A percentile compares a stretch with the other conserved stretches of the same genome.
These are phyloP conservation scores for Isatis tinctoria DNA, from an alignment of 345 rosid genomes.

Conservation along the genomic window DNA sequence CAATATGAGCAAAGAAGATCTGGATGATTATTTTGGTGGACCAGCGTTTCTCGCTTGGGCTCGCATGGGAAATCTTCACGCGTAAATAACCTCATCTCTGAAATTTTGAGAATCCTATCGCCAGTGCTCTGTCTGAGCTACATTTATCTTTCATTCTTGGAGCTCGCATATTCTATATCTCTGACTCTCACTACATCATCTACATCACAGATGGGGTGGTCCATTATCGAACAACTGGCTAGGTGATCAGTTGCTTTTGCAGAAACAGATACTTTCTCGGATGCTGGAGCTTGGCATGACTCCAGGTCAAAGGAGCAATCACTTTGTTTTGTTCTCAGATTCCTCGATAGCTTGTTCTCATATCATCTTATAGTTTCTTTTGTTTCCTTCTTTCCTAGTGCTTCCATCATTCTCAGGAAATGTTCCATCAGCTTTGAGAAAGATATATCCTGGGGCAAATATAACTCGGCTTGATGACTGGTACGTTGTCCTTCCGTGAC, in stretches of 20 bases:
- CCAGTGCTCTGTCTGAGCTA: conserved; percentile 1
- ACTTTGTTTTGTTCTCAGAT: not conserved
- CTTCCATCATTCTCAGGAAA: conserved; percentile 97
- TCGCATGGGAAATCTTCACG: conserved; percentile 98
- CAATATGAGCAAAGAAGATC: conserved; percentile 59
- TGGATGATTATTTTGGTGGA: conserved; percentile 88
- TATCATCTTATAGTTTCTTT: not conserved
- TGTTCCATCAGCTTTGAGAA: conserved; percentile 85
- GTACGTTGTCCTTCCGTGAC: conserved; percentile 35
- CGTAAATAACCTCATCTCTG: conserved; percentile 40
- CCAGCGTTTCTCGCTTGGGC: conserved; percentile 99
- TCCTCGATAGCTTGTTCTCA: conserved; percentile 1
- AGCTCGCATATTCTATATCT: not conserved
- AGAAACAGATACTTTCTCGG: conserved; percentile 72
- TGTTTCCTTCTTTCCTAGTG: conserved; percentile 43
- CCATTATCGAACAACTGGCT: conserved; percentile 84
- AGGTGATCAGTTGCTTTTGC: conserved; percentile 68
- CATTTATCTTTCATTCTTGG: not conserved
- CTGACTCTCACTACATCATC: not conserved
- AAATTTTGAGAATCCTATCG: not conserved
- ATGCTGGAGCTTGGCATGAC: conserved; percentile 95
- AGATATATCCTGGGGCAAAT: conserved; percentile 70
- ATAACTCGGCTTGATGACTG: conserved; percentile 88
- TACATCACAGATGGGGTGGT: conserved; percentile 85
- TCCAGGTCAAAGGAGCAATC: conserved; percentile 53